phyloP scores from a whole-genome alignment of 306 rosid species.

The Prunus davidiana region DNA sequence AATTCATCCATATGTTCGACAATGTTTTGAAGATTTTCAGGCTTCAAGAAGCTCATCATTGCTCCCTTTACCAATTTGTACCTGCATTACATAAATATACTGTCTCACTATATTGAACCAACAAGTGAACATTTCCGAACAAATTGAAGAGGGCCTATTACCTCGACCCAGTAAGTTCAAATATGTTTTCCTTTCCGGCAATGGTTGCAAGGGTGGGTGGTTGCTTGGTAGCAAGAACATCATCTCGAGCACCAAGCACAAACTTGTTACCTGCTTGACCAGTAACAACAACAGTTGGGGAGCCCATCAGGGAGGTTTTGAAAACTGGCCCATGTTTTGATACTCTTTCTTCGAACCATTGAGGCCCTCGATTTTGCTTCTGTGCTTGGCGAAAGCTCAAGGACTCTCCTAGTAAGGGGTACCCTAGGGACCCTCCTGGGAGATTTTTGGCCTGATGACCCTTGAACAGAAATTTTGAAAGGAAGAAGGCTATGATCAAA shows the following conservation, averaged over 20 bases:
- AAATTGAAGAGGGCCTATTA: neutral
- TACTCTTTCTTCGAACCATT: constrained; percentile 47
- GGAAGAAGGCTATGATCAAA: constrained; percentile 28
- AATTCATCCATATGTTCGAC: constrained; percentile 41
- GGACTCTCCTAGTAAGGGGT: constrained; percentile 57
- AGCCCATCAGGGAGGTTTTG: constrained; percentile 53
- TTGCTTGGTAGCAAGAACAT: constrained; percentile 39
- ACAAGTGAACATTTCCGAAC: neutral
- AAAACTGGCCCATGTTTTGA: constrained; percentile 41
- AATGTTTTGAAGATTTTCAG: constrained; percentile 44
- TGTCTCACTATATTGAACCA: neutral
- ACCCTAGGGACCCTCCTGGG: constrained; percentile 56
- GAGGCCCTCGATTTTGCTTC: constrained; percentile 36
- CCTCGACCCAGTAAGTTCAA: constrained; percentile 48
- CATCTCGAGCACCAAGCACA: constrained; percentile 39
- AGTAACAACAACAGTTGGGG: constrained; percentile 35
- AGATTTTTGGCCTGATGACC: constrained; percentile 32
- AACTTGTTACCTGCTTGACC: constrained; percentile 52
- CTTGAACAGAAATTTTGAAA: constrained; percentile 31
- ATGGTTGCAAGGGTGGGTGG: constrained; percentile 33
- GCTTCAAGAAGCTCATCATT: constrained; percentile 48
- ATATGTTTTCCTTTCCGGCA: constrained; percentile 36
- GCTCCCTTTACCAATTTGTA: constrained; percentile 36
- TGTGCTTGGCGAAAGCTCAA: constrained; percentile 35
- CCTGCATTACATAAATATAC: constrained; percentile 8